Base-by-base conservation (phyloP, 2,329 filamentous ascomycete genomes). In the Leptographium flavum region DNA sequence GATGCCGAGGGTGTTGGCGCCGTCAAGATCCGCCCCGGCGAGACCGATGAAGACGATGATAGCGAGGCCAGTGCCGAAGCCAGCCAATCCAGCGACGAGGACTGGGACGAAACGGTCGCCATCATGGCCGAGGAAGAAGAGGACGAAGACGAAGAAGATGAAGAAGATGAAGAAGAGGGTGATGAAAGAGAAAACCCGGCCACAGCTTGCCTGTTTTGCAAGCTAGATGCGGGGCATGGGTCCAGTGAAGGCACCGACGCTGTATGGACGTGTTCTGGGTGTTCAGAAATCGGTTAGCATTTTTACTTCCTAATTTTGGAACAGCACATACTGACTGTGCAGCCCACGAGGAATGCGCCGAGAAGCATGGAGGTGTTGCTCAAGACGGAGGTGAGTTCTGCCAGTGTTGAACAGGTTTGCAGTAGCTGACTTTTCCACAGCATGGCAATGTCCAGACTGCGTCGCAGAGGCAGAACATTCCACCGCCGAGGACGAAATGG, bases 311-410 rank as follows among this genome's bases (percentile, higher is more conserved):
- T 2, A 11, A n/a, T 13, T 23, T 32, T 51, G 49, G 48, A 51
- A 45, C 41, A 45, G 36, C 38, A 2, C 11, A 33, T 32, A 54
- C 65, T 71, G 56, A 73, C 58, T 51, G 47, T 51, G 63, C 67
- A 94, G 90, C 87, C 57, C 90, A 96, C 68, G 80, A 83, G 61
- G 83, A 92, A 73, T 95, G 90, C 65, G 88, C 87, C 47, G 79
- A 82, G 58, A 76, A 83, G 59, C 75, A 77, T 59, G 74, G 74
- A 48, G 76, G 76, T 51, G 65, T 84, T 55, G 67, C 66, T 54
- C 64, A 71, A 51, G 73, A 76, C 49, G 73, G 80, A 60, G 74
- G 84, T 87, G 72, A 61, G 72, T 54, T 10, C 41, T 58, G 33
- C 40, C 45, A 46, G 39, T 36, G 47, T 40, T 35, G 36, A 17